These are phyloP conservation scores for Nannizziopsis barbatae DNA, from an alignment of 2,329 filamentous ascomycete species.

Conservation along the genomic window DNA sequence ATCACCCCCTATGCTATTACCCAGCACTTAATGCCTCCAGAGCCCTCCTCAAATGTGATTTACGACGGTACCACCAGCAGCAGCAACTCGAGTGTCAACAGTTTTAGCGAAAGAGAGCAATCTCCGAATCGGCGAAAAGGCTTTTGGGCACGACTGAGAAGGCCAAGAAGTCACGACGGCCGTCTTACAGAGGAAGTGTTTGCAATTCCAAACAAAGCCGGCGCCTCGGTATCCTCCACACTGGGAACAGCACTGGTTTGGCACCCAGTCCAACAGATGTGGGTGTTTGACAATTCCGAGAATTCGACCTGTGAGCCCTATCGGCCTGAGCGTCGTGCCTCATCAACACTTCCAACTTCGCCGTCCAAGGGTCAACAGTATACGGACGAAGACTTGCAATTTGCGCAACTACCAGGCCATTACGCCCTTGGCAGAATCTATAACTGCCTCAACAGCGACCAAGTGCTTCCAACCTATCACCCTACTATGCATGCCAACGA, in stretches of 20 bases:
- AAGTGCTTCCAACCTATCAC: slow-evolving; percentile 12
- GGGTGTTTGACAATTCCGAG: slow-evolving; percentile 12
- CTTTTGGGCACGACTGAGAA: slow-evolving; percentile 8
- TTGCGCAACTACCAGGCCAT: slow-evolving; percentile 16
- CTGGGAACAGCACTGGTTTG: slow-evolving; percentile 14
- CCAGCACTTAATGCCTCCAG: slow-evolving; percentile 2
- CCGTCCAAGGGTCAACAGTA: background rate
- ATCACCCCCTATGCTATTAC: slow-evolving; percentile 2
- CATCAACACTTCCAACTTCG: background rate
- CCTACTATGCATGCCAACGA: slow-evolving; percentile 7
- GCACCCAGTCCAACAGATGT: slow-evolving; percentile 14
- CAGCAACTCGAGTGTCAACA: background rate
- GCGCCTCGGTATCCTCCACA: slow-evolving; percentile 9
- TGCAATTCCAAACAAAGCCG: slow-evolving; percentile 1
- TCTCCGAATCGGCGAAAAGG: background rate
- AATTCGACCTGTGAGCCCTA: background rate
- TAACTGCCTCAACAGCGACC: slow-evolving; percentile 9
- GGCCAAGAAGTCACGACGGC: slow-evolving; percentile 1
- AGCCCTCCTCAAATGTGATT: background rate
- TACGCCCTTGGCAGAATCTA: slow-evolving; percentile 10
- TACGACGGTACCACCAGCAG: background rate
- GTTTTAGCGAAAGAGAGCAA: slow-evolving; percentile 1
- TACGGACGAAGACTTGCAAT: slow-evolving; percentile 14
- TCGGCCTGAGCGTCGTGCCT: background rate
- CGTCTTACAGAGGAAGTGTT: slow-evolving; percentile 2